phyloP scores from a whole-genome alignment of 805 yeast species.

The Candida methanosorbosa region DNA sequence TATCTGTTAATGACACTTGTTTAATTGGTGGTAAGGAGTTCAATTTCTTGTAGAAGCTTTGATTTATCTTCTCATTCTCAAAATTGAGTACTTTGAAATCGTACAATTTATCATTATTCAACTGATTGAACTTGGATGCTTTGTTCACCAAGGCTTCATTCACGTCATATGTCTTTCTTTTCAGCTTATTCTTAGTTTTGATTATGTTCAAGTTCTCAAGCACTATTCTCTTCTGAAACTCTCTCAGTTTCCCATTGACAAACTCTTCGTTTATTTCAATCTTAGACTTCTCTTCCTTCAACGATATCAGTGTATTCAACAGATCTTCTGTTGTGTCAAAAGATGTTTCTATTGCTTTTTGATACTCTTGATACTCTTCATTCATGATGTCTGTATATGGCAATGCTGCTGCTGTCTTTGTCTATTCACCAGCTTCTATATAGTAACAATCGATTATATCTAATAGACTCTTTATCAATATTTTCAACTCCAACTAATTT shows the following conservation, averaged over 20 bases:
- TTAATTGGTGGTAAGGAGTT: neutral
- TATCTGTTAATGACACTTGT: neutral
- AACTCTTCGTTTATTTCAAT: neutral
- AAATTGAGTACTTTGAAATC: constrained; percentile 1
- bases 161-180: neutral
- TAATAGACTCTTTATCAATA: too few species aligned
- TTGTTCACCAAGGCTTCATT: neutral
- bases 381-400: too few species aligned
- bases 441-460: too few species aligned
- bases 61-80: neutral
- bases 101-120: neutral
- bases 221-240: neutral
- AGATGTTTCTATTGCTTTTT: neutral
- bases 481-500: too few species aligned
- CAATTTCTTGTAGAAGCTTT: neutral
- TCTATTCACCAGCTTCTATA: too few species aligned
- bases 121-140: neutral
- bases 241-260: neutral
- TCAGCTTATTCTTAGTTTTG: neutral
- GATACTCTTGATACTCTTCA: neutral
- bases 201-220: neutral
- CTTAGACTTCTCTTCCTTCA: neutral
- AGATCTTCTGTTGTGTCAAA: neutral
- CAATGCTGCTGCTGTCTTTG: too few species aligned
- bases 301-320: neutral